Percentiles rank a stretch among this genome's conserved stretches.
Evolutionary conservation across 805 yeast genomes (phyloP).

Genomic region (Metschnikowia dekortorum): DNA sequence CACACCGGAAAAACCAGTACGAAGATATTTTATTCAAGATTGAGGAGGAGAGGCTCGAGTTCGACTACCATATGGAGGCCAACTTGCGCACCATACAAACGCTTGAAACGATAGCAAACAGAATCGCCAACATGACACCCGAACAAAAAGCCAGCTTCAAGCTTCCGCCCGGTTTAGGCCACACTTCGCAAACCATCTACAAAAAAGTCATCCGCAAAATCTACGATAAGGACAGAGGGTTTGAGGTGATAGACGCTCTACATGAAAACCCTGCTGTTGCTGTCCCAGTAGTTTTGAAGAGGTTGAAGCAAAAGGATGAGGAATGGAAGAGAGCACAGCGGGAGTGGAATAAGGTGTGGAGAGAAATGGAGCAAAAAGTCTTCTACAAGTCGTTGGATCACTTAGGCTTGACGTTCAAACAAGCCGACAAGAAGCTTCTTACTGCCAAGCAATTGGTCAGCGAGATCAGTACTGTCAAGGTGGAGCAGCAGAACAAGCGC

Average conservation of each 20-base stretch:
- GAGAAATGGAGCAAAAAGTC: conserved; percentile 94
- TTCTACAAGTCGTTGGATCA: conserved; percentile 93
- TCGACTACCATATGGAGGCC: conserved; percentile 93
- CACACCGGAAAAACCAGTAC: conserved; percentile 97
- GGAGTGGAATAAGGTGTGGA: conserved; percentile 99
- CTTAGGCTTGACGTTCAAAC: conserved; percentile 92
- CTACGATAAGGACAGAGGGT: conserved; percentile 91
- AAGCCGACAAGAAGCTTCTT: conserved; percentile 87
- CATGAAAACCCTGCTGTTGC: conserved; percentile 95
- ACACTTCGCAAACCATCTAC: conserved; percentile 84
- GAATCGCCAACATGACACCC: conserved; percentile 87
- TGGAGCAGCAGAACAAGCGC: conserved; percentile 84
- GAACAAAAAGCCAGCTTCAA: conserved; percentile 85
- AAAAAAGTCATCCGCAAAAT: conserved; percentile 89
- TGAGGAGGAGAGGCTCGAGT: conserved; percentile 97
- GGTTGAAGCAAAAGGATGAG: conserved; percentile 96
- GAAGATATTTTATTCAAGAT: conserved; percentile 93
- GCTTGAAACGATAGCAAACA: conserved; percentile 88
- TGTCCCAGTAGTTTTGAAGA: conserved; percentile 85
- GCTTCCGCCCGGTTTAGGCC: conserved; percentile 91
- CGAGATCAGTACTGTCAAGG: conserved; percentile 87
- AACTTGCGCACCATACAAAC: conserved; percentile 93
- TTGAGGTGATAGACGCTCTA: conserved; percentile 91
- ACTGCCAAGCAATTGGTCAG: conserved; percentile 88
- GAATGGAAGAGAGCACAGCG: conserved; percentile 98